Evolutionary conservation across 108 stramenopile genomes (phyloP), one percentile per base, ranked within the genome.

Genomic region (Cyclostephanos invisitatus): DNA sequence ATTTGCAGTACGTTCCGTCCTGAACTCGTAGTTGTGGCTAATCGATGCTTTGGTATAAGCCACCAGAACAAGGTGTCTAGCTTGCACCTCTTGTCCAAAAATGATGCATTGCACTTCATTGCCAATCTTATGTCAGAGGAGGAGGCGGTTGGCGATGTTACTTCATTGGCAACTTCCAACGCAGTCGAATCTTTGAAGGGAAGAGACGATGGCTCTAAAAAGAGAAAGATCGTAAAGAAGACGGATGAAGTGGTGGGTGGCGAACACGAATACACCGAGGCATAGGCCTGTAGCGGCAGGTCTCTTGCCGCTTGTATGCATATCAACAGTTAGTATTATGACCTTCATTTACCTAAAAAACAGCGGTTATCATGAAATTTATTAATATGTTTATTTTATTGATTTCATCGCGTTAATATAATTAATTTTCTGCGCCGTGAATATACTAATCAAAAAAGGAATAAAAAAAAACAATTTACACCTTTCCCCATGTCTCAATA

Each of bases 1-100:
- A 99, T 99, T 68, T 96, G 96, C 15, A 97, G 94, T 64, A 99
- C 99, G 6, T 99, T 99, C 82, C 91, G 99, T 12, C 98, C 98
- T 1, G 99, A 99, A 74, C 76, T 99, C 54, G 98, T 99, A 3
- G 80, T 83, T 4, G 90, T 95, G 25, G 93, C 98, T 12, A 85
- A 86, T 74, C 81, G 86, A 22, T 93, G 91, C 70, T 96, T 91
- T 70, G 92, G 95, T 38, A 93, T 96, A 44, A 88, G 86, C 71
- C 91, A 91, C 72, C 95, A 93, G 63, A 93, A 91, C 85, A 93
- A 93, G 78, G 92, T 93, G 10, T 89, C 87, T 51, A 88, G 83
- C 28, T 80, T 96, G 48, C 91, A 96, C 73, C 78, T 83, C 59
- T 76, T 93, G 68, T 74, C 73, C 25, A 93, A 92, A 72, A 91